A percentile compares a stretch with the other conserved stretches of the same genome.
These are phyloP conservation scores for Cetradonia linearis DNA, from an alignment of 495 filamentous ascomycete species.

Conservation along the genomic window DNA sequence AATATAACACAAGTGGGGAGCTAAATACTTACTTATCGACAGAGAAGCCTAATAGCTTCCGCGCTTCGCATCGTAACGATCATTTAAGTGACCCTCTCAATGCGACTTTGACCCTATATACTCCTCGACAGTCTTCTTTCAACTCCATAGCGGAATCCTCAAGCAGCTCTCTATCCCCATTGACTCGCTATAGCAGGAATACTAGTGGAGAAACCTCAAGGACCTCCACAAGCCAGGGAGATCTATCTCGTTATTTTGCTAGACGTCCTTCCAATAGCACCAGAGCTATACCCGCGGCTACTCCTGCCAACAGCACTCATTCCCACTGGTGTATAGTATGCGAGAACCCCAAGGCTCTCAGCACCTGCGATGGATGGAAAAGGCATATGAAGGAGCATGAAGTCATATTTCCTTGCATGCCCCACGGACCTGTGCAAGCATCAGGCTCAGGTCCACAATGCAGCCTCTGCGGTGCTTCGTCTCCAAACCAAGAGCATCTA, in stretches of 20 bases:
- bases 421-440: background rate
- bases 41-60: background rate
- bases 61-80: background rate
- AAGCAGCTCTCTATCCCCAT: background rate
- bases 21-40: background rate
- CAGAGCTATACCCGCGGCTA: background rate
- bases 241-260: background rate
- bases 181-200: background rate
- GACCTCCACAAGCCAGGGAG: background rate
- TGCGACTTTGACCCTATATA: background rate
- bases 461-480: background rate
- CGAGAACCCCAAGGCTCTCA: background rate
- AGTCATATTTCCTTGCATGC: conserved; percentile 3
- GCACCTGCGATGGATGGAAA: conserved; percentile 16
- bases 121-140: background rate
- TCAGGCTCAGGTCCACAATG: background rate
- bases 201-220: background rate
- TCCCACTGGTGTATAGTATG: conserved; percentile 12
- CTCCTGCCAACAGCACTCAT: background rate
- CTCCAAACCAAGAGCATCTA: background rate
- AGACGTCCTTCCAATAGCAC: background rate
- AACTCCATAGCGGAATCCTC: conserved; percentile 1
- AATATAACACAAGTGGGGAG: no score
- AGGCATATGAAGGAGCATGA: conserved; percentile 16
- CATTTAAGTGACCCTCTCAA: background rate